Evolutionary conservation across 148 eudicot genomes (phyloP), one percentile per base, ranked within the genome.

Genomic region (Fagopyrum esculentum): DNA sequence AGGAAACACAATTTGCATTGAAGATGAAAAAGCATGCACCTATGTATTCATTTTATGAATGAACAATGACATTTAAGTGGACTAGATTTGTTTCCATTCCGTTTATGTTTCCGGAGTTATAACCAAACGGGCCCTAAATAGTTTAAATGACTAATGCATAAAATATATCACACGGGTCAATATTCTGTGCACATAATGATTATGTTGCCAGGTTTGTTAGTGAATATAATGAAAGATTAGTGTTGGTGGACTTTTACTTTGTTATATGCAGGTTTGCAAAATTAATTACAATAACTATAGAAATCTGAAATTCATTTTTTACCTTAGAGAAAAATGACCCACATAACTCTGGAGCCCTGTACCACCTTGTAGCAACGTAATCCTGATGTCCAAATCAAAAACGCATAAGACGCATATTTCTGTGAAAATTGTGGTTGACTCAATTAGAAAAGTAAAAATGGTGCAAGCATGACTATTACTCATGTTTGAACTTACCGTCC

Each of bases 321-420:
- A 89, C 93, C 90, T 87, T 89, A 2, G 90, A 85, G 82, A 79
- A 87, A 71, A 89, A 89, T 47, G 93, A 89, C 49, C 93, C 93
- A 77, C 93, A 89, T 47, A 89, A 71, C 66, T 89, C 93, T 30
- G 93, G 93, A 82, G 93, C 93, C 46, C 92, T 77, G 77, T 89
- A 89, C 92, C 92, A 89, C 73, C 92, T 85, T 74, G 92, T 89
- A 71, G 93, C 93, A 73, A 89, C 93, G 77, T 89, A 89, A 75
- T 89, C 93, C 93, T 89, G 86, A 30, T 68, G 45, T 71, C 19
- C 70, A 77, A 29, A 59, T n/a, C 30, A 22, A 59, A 73, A 45
- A 55, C 2, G 9, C 49, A 74, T 1, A 16, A 19, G 11, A 26
- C 48, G 2, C 7, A 47, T 9, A 10, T 30, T 1, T 35, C 1